phyloP scores from a whole-genome alignment of 441 rosid species.

The Hura crepitans region DNA sequence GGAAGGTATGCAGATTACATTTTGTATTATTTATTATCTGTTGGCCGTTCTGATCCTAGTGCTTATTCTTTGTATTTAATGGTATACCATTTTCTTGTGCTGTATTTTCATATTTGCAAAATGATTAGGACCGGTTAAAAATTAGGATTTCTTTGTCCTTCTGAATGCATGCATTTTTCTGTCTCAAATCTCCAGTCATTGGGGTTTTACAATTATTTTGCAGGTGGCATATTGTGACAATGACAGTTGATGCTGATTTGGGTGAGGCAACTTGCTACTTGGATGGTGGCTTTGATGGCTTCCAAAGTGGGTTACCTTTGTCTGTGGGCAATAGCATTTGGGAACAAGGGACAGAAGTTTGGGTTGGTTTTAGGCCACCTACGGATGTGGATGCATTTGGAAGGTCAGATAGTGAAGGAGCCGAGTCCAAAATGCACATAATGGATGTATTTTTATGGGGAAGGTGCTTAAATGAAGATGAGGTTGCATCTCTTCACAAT shows the following conservation, averaged over 20 bases:
- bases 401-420: conserved; percentile 99
- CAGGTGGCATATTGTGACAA: conserved; percentile 99
- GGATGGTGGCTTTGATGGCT: conserved; percentile 98
- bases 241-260: conserved; percentile 89
- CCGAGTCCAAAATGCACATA: conserved; percentile 97
- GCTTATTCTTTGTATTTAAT: not conserved
- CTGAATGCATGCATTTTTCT: not conserved
- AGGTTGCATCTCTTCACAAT: conserved; percentile 74
- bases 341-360: conserved; percentile 91
- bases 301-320: conserved; percentile 73
- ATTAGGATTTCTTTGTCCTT: conserved; percentile 13
- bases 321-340: conserved; percentile 65
- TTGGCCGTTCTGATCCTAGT: conserved; percentile 9
- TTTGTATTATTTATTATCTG: conserved; percentile 22
- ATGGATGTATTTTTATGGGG: conserved; percentile 99
- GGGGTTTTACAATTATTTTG: conserved; percentile 25
- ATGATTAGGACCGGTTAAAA: no score
- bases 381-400: conserved; percentile 93
- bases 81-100: not conserved
- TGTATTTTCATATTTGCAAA: conserved; percentile 16
- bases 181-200: conserved; percentile 8
- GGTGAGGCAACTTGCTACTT: conserved; percentile 98
- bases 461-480: conserved; percentile 94
- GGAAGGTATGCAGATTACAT: conserved; percentile 64
- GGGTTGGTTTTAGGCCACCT: conserved; percentile 97